These are phyloP conservation scores for Pleurotus cornucopiae DNA, from an alignment of 768 basidiomycete genomes.

Conservation along the genomic window DNA sequence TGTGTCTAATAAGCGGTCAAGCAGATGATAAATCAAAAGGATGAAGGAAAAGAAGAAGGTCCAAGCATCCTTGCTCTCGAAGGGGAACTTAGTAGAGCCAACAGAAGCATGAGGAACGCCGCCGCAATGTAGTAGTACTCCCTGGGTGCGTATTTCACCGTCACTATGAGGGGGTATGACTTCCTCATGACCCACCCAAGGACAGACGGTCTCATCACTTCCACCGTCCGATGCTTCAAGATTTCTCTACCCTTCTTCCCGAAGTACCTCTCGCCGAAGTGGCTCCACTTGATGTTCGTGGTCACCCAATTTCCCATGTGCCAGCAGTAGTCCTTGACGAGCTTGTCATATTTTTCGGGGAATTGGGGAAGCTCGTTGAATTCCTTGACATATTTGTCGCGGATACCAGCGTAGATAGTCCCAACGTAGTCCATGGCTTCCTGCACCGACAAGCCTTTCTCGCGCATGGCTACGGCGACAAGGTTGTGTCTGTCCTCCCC, in stretches of 20 bases:
- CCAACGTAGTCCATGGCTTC: conserved; percentile 35
- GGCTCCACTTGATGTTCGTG: conserved; percentile 47
- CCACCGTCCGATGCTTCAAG: conserved; percentile 12
- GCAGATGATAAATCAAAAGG: too few species aligned
- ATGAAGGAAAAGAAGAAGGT: too few species aligned
- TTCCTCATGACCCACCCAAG: not conserved
- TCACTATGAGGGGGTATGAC: not conserved
- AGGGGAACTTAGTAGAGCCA: too few species aligned
- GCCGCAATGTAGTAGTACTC: not conserved
- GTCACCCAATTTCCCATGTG: conserved; percentile 51
- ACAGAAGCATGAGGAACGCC: too few species aligned
- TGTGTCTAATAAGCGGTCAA: too few species aligned
- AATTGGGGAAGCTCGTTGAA: conserved; percentile 35
- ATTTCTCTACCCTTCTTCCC: conserved; percentile 28
- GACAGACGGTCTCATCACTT: not conserved
- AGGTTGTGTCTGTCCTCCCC: conserved; percentile 38
- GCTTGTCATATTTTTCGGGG: conserved; percentile 34
- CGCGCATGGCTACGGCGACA: conserved; percentile 48
- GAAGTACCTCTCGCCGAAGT: conserved; percentile 39
- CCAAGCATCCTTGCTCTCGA: too few species aligned
- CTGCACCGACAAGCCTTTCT: conserved; percentile 31
- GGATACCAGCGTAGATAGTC: conserved; percentile 28
- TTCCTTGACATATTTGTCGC: conserved; percentile 30
- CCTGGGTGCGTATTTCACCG: conserved; percentile 1
- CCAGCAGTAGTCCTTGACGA: conserved; percentile 37